A percentile compares a stretch with the other conserved stretches of the same genome.
Conservation (phyloP, 2,329 filamentous ascomycete species). For the Penicillium fuscoglaucum region DNA sequence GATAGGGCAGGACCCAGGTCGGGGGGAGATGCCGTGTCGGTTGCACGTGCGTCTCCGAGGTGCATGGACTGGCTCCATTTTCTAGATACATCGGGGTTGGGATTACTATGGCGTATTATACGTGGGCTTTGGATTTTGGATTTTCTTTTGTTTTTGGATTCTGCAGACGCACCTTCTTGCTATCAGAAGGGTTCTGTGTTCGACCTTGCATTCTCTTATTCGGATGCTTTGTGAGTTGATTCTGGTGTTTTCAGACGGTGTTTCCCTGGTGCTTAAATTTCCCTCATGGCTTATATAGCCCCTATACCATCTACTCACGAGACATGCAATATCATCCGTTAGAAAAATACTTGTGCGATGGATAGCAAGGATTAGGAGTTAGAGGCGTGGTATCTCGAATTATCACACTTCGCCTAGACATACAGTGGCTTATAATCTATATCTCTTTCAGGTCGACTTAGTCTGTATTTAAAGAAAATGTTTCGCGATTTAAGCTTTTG, state of each 20-base stretch:
- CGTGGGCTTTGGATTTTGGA: not conserved
- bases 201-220: not conserved
- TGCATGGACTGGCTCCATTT: conserved; percentile 17
- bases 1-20: conserved; percentile 13
- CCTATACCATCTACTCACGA: conserved; percentile 5
- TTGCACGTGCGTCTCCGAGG: conserved; percentile 1
- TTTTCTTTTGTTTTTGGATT: not conserved
- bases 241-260: conserved; percentile 1
- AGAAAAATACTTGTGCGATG: not conserved
- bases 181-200: not conserved
- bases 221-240: not conserved
- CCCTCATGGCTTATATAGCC: not conserved
- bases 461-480: not conserved
- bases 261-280: conserved; percentile 3
- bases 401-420: not conserved
- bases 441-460: not conserved
- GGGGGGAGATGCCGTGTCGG: not conserved
- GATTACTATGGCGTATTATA: conserved; percentile 11
- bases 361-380: not conserved
- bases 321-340: conserved; percentile 6
- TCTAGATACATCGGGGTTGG: not conserved
- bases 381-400: not conserved
- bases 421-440: not conserved
- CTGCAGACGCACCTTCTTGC: not conserved
- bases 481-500: not conserved